phyloP scores from a whole-genome alignment of 208 protist species.

The Acanthamoeba royreba region DNA sequence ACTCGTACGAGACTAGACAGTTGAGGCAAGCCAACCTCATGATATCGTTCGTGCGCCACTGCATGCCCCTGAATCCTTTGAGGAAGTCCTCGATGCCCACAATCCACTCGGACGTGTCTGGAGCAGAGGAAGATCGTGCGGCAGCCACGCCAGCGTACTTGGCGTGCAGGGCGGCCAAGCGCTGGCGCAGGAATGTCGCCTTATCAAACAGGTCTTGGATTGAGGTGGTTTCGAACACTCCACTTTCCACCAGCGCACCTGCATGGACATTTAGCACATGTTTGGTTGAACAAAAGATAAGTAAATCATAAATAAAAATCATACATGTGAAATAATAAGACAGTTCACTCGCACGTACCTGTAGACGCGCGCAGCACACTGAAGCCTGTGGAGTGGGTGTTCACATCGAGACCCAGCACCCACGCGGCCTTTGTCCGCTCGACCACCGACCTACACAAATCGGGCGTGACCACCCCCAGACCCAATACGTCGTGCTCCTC shows the following conservation, averaged over 20 bases:
- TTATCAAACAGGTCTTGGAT: not conserved
- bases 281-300: not conserved
- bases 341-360: not conserved
- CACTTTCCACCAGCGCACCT: not conserved
- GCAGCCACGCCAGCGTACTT: not conserved
- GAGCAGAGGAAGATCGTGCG: not conserved
- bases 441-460: not conserved
- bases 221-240: not conserved
- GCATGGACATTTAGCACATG: not conserved
- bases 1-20: not conserved
- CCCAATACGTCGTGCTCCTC: not conserved
- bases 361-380: not conserved
- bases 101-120: not conserved
- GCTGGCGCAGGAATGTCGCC: not conserved
- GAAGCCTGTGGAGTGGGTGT: conserved; percentile 14
- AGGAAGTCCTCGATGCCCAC: conserved; percentile 28
- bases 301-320: not conserved
- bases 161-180: not conserved
- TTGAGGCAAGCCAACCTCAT: conserved; percentile 27
- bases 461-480: not conserved
- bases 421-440: not conserved
- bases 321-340: not conserved
- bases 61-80: not conserved
- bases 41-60: conserved; percentile 32
- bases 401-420: not conserved